Percentiles rank a stretch among this genome's conserved stretches.
Conservation (phyloP, 1,284 basidiomycete genomes). For the Coniferiporia sulphurascens region DNA sequence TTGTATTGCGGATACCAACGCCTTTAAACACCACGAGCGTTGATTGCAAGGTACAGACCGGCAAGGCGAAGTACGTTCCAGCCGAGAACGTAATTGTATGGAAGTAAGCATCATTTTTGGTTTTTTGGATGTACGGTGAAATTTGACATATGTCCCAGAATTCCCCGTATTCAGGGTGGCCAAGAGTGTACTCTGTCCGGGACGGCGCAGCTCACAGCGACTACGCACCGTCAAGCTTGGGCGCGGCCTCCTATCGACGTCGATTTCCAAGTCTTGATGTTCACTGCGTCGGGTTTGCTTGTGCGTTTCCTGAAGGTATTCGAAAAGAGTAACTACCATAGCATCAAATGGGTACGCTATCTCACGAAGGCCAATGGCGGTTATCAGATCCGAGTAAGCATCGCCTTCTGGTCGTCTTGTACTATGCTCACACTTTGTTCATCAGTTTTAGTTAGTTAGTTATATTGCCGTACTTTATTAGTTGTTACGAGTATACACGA, state of each 20-base stretch:
- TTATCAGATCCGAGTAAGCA: conserved; percentile 79
- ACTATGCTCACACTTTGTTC: neutral
- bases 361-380: conserved; percentile 83
- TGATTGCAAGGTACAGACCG: conserved; percentile 84
- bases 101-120: conserved; percentile 67
- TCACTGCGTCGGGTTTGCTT: conserved; percentile 91
- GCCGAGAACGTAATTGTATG: conserved; percentile 94
- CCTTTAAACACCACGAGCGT: conserved; percentile 92
- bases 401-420: neutral
- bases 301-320: conserved; percentile 98
- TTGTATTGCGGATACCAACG: conserved; percentile 92
- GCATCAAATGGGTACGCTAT: conserved; percentile 90
- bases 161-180: conserved; percentile 89
- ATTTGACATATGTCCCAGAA: conserved; percentile 41
- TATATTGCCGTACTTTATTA: neutral
- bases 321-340: conserved; percentile 91
- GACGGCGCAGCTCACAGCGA: conserved; percentile 79
- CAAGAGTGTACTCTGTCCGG: conserved; percentile 87
- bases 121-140: conserved; percentile 1
- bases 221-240: conserved; percentile 92
- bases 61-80: conserved; percentile 97
- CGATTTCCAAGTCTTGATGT: conserved; percentile 98
- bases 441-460: neutral
- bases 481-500: neutral
- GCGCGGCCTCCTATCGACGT: conserved; percentile 95